Base-by-base conservation (phyloP, 352 stramenopile genomes). In the Globisporangium middletonii region DNA sequence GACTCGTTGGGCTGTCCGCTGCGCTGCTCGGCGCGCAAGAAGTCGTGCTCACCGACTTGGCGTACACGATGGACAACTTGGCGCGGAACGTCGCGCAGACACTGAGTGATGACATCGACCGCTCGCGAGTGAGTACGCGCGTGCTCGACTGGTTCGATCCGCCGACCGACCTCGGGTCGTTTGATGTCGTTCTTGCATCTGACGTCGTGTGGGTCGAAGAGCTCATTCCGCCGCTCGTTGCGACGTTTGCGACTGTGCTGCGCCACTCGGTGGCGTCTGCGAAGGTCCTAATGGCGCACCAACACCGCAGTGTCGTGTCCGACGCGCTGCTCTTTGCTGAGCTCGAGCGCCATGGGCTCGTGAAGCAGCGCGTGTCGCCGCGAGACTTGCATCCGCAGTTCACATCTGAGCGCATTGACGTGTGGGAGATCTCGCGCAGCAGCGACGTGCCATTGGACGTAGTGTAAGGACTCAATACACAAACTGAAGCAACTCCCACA, bases 151-250 rank as follows among this genome's bases (percentile, higher is more conserved):
- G 82, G 84, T 92, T 89, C 57, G 46, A 72, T 13, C 76, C 80
- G 15, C 69, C 64, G 3, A 71, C 50, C 4, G 57, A 88, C n/a
- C 54, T 90, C 15, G 77, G 71, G 23, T 57, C 77, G 33, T 63
- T 97, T 28, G 84, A 97, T 57, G 60, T 95, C 19, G 69, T 97
- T 30, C 50, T 97, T 27, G 88, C 86, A 27, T 92, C 90, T 8
- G 90, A 97, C 63, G 89, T 97, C 50, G 88, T 97, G 41, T 97
- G 90, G 89, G 72, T 96, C 18, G 75, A 94, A 46, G 73, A 90
- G 56, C 81, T 97, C 42, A 92, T 97, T 30, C 59, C 69, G 3
- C 85, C 90, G 33, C 81, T 97, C 19, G 89, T 96, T 18, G 18
- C 61, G 16, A 94, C 88, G 0, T 78, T 97, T 41, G 69, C 77